These are phyloP conservation scores for Umbelopsis sp. DNA, from an alignment of 371 early-diverging fungal species.

Conservation along the genomic window DNA sequence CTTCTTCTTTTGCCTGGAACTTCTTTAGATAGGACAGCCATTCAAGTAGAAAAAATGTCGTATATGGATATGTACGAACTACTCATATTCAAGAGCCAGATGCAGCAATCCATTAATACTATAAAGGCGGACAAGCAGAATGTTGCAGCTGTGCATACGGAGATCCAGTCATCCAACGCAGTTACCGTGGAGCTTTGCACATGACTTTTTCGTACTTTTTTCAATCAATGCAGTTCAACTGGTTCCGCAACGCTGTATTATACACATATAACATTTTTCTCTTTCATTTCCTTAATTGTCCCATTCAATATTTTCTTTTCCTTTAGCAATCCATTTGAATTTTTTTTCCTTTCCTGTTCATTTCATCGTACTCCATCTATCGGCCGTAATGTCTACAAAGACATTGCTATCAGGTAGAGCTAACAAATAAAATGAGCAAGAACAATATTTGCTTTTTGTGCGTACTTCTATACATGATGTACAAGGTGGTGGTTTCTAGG, in stretches of 20 bases:
- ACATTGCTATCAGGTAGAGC: neutral
- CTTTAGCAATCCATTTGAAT: neutral
- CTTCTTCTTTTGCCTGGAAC: no score
- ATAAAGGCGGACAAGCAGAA: neutral
- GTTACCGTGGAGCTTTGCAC: conserved; percentile 9
- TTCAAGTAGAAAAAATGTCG: conserved; percentile 16
- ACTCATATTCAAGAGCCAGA: conserved; percentile 15
- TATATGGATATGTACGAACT: conserved; percentile 14
- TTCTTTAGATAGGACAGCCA: neutral
- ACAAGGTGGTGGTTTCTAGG: no score
- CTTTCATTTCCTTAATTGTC: neutral
- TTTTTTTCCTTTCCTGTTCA: neutral
- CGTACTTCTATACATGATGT: neutral
- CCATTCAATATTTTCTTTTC: neutral
- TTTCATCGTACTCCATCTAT: no score
- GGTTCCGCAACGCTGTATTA: neutral
- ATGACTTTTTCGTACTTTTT: neutral
- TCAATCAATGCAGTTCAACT: neutral
- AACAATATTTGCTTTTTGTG: neutral
- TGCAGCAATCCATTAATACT: conserved; percentile 9
- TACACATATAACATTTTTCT: neutral
- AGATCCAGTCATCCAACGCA: neutral
- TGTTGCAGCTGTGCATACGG: neutral
- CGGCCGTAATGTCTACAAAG: no score
- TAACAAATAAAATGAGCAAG: neutral